Evolutionary conservation across 2,329 filamentous ascomycete species (phyloP).

Genomic region (Alternaria triticina): DNA sequence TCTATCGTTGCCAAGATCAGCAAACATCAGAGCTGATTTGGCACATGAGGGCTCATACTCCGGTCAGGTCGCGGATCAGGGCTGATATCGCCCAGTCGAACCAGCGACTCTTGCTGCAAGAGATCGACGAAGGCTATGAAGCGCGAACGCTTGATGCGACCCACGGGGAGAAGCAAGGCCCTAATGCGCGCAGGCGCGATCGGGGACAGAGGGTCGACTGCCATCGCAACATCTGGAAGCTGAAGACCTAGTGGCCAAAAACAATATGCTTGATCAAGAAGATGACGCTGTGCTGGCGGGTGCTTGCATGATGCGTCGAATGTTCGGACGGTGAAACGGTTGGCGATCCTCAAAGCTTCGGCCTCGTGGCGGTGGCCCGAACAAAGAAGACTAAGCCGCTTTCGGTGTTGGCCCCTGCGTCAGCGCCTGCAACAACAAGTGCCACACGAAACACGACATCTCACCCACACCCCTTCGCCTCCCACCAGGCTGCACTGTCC

Average conservation of each 20-base stretch:
- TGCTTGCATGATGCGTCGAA: constrained; percentile 31
- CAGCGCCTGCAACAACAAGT: constrained; percentile 10
- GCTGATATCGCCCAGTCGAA: constrained; percentile 84
- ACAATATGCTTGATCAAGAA: constrained; percentile 15
- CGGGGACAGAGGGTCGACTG: constrained; percentile 86
- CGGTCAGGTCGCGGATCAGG: constrained; percentile 83
- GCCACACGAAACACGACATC: constrained; percentile 10
- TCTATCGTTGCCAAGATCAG: constrained; percentile 61
- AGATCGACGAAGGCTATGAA: constrained; percentile 81
- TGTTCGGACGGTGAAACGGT: constrained; percentile 25
- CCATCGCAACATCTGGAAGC: constrained; percentile 69
- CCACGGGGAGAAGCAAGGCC: constrained; percentile 84
- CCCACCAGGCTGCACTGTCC: constrained; percentile 1
- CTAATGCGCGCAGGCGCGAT: constrained; percentile 85
- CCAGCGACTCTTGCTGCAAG: constrained; percentile 78
- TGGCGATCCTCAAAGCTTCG: constrained; percentile 28
- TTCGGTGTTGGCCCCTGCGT: constrained; percentile 13
- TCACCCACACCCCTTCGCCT: constrained; percentile 9
- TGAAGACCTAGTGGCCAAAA: constrained; percentile 24
- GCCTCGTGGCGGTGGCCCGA: constrained; percentile 28
- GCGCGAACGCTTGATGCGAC: constrained; percentile 80
- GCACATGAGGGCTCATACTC: constrained; percentile 64
- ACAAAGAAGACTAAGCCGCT: constrained; percentile 10
- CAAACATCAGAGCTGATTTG: constrained; percentile 24
- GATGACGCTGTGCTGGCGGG: constrained; percentile 12